Evolutionary conservation across 768 basidiomycete genomes (phyloP), one percentile per base, ranked within the genome.

Genomic region (Termitomyces sp.): DNA sequence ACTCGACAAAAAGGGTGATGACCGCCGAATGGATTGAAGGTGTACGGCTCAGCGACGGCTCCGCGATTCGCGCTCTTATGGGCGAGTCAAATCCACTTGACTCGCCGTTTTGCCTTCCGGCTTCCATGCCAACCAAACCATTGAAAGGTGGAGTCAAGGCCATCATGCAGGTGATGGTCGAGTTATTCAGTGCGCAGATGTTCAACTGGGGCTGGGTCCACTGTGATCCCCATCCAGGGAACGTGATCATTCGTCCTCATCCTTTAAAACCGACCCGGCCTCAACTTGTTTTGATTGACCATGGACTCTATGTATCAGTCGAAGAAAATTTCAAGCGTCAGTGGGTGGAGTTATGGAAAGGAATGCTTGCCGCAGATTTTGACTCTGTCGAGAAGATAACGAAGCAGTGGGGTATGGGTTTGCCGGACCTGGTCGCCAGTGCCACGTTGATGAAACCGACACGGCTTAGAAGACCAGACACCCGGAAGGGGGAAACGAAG

Each of bases 151-250:
- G 88, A 26, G 72, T 83, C 36, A 71, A 75, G 52, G 72, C 79
- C 32, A 77, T 91, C 56, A 93, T 97, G 92, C 84, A 90, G 59
- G 85, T 86, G 22, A 92, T 93, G 80, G 85, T 94, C 37, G 87
- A 92, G 59, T 76, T 93, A 2, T 94, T 94, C 75, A 87, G 87
- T 31, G 91, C 89, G 2, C 92, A 85, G 76, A 94, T 94, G 71
- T 98, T 97, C 69, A 81, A 81, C 58, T 97, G 90, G 90, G 93
- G 94, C 12, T 94, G 86, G 79, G 87, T 94, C 4, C 87, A 92
- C 69, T 92, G 92, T 66, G 84, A 86, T 56, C 84, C 83, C 0
- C 84, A 90, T 61, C 86, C 87, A 2, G 88, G 90, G 10, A 92
- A 96, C 70, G 80, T 95, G 58, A 83, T 84, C 70, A 82, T 87